Evolutionary conservation across 2,329 filamentous ascomycete species (phyloP).

Genomic region (Aspergillus texensis): DNA sequence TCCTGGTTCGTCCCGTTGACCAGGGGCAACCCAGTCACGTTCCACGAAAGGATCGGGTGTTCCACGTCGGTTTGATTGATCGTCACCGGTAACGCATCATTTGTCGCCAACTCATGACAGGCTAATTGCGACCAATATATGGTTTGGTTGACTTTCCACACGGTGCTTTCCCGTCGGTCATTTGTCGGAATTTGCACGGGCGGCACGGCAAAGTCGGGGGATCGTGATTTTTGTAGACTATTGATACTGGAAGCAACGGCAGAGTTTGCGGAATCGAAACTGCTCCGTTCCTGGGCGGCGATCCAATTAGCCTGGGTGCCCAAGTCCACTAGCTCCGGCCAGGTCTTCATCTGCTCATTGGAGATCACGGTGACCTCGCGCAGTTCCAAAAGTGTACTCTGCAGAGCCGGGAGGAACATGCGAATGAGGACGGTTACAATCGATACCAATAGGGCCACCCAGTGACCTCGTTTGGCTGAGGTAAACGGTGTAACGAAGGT

Average conservation of each 20-base stretch:
- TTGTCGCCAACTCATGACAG: conserved; percentile 26
- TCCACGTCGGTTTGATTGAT: conserved; percentile 22
- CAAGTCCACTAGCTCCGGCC: conserved; percentile 32
- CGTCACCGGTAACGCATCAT: conserved; percentile 25
- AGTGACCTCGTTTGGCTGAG: conserved; percentile 34
- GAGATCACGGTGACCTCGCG: conserved; percentile 28
- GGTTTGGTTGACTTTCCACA: conserved; percentile 38
- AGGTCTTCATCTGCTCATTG: conserved; percentile 29
- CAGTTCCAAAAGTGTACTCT: conserved; percentile 36
- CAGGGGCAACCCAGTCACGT: conserved; percentile 29
- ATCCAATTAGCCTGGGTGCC: conserved; percentile 35
- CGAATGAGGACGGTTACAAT: conserved; percentile 35
- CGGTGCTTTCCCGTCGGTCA: conserved; percentile 24
- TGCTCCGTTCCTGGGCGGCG: conserved; percentile 29
- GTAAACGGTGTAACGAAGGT: conserved; percentile 37
- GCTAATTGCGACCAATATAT: conserved; percentile 34
- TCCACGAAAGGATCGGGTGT: conserved; percentile 29
- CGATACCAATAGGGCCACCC: conserved; percentile 36
- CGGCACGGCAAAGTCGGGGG: conserved; percentile 32
- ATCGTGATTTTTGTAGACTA: conserved; percentile 28
- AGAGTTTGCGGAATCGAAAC: conserved; percentile 25
- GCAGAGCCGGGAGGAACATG: conserved; percentile 36
- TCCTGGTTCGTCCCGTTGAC: conserved; percentile 15
- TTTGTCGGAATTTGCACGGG: conserved; percentile 34
- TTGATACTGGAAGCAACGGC: conserved; percentile 20